phyloP scores from a whole-genome alignment of 176 grass and related monocot species.

The Bromus sterilis region DNA sequence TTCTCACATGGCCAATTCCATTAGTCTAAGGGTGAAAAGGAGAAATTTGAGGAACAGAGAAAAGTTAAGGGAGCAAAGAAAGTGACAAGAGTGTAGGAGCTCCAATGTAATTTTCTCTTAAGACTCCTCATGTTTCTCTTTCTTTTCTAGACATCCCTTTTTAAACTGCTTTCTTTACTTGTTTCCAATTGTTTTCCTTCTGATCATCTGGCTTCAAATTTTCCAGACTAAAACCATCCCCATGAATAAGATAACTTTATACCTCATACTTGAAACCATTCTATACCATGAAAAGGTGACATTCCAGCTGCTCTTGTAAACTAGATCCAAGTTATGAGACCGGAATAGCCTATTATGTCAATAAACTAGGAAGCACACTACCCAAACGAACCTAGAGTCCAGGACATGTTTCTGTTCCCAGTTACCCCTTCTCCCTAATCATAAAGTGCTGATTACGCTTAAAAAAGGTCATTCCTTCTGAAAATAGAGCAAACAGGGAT shows the following conservation, averaged over 20 bases:
- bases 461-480: not conserved
- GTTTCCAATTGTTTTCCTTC: not conserved
- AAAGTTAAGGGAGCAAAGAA: not conserved
- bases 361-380: not conserved
- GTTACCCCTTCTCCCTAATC: not conserved
- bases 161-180: not conserved
- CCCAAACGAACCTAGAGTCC: not conserved
- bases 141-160: not conserved
- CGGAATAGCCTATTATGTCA: not conserved
- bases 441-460: not conserved
- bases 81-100: not conserved
- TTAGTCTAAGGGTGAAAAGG: not conserved
- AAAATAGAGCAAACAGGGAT: not conserved
- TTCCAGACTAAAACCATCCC: not conserved
- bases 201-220: not conserved
- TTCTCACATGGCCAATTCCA: not conserved
- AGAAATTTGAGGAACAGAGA: not conserved
- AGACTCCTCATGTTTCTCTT: not conserved
- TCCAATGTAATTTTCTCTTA: not conserved
- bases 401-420: not conserved
- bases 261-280: conserved; percentile 2
- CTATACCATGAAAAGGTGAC: not conserved
- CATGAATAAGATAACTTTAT: not conserved
- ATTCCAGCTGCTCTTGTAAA: not conserved
- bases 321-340: not conserved